Evolutionary conservation across 2,329 filamentous ascomycete genomes (phyloP), one percentile per base, ranked within the genome.

Genomic region (Shiraia sp.): DNA sequence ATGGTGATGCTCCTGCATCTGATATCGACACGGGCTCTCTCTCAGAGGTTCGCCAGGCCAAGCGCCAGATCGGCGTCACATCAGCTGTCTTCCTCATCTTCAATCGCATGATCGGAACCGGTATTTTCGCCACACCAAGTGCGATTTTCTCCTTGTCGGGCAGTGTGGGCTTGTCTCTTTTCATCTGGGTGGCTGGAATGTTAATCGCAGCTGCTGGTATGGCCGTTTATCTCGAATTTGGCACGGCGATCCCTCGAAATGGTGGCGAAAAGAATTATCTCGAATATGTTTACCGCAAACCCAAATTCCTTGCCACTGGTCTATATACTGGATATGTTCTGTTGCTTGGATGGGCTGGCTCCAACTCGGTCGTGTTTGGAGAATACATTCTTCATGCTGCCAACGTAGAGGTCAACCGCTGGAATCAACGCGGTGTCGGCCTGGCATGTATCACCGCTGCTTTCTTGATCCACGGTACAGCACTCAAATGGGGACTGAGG

Each of bases 341-440:
- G 17, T 74, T 87, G 1, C 76, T 86, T 22, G 64, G 70, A 10
- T 86, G 82, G 81, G 81, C 82, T 0, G 80, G 79, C 6, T 80
- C 80, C 10, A 87, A 87, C 65, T 85, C 79, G 1, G 80, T 88
- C 49, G 77, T 87, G 27, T 87, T 88, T 50, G 83, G 83, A 45
- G 82, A 86, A 61, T 87, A 87, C 65, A 81, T 88, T 42, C 75
- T 88, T 2, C 76, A 84, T 57, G 85, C 84, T 7, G 80, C 83
- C 9, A 71, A 81, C 10, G 75, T 81, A 15, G 78, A 86, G 50
- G 79, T 84, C 16, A 77, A 72, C 34, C 74, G 82, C 15, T 87
- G 83, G 83, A 86, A 86, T 63, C 81, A 86, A 69, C 77, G 85
- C 27, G 82, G 76, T 30, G 72, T 87, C 13, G 85, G 82, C 23